phyloP scores from a whole-genome alignment of 2,329 filamentous ascomycete genomes.

The Aureobasidium musti region DNA sequence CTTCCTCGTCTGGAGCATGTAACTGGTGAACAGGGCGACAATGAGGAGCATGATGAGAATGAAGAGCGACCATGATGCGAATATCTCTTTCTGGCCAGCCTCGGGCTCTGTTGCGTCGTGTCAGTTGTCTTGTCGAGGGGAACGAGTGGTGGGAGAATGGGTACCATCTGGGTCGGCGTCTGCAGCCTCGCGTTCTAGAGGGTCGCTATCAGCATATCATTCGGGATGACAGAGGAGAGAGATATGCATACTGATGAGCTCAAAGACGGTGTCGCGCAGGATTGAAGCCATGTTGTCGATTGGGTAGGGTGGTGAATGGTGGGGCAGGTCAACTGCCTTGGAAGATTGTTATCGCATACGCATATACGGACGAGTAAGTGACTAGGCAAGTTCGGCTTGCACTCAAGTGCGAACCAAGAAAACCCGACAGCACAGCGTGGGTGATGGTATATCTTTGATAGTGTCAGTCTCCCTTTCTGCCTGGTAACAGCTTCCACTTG shows the following conservation, averaged over 20 bases:
- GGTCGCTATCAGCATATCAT: conserved; percentile 10
- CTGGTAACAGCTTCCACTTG: conserved; percentile 13
- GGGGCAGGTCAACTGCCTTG: conserved; percentile 28
- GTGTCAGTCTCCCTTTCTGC: conserved; percentile 4
- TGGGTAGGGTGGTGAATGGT: neutral
- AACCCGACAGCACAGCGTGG: conserved; percentile 8
- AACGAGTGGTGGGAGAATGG: neutral
- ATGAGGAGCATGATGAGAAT: conserved; percentile 95
- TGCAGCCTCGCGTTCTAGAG: conserved; percentile 47
- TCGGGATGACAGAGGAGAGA: too few species aligned
- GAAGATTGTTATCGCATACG: conserved; percentile 28
- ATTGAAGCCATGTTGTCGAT: conserved; percentile 29
- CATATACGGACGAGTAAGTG: neutral
- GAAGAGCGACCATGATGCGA: conserved; percentile 95
- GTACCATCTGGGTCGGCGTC: conserved; percentile 52
- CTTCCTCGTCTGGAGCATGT: conserved; percentile 93
- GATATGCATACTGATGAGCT: conserved; percentile 44
- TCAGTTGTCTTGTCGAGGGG: conserved; percentile 24
- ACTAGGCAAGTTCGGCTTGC: neutral
- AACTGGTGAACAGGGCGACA: conserved; percentile 92
- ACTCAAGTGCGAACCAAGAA: neutral
- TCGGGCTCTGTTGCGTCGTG: conserved; percentile 61
- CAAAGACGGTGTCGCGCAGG: conserved; percentile 30
- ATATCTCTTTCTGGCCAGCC: conserved; percentile 87
- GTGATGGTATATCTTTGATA: neutral